phyloP scores from a whole-genome alignment of 2,329 filamentous ascomycete genomes.

The Monilinia fructigena region DNA sequence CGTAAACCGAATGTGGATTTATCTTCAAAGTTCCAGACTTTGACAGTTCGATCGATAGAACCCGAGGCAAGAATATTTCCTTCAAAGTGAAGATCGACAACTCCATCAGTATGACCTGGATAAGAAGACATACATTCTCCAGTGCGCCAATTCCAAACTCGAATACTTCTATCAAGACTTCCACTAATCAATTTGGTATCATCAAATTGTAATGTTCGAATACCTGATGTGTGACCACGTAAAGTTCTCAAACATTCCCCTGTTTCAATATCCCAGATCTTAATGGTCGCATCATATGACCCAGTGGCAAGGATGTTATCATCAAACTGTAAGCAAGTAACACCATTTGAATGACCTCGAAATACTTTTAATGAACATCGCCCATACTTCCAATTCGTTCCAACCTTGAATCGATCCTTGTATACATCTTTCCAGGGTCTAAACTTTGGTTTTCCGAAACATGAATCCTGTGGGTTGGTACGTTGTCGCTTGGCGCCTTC shows the following conservation, averaged over 20 bases:
- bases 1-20: constrained; percentile 76
- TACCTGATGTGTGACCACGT: constrained; percentile 75
- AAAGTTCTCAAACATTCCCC: constrained; percentile 84
- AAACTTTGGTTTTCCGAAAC: constrained; percentile 47
- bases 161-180: constrained; percentile 81
- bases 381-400: constrained; percentile 96
- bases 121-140: constrained; percentile 83
- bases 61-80: constrained; percentile 81
- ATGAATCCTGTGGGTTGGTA: constrained; percentile 30
- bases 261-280: constrained; percentile 92
- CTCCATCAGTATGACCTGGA: constrained; percentile 73
- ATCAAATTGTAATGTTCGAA: constrained; percentile 90
- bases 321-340: constrained; percentile 68
- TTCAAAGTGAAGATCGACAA: constrained; percentile 86
- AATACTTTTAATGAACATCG: constrained; percentile 82
- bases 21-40: constrained; percentile 88
- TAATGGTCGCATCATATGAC: constrained; percentile 92
- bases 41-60: constrained; percentile 84
- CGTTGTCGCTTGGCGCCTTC: constrained; percentile 34
- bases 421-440: constrained; percentile 97
- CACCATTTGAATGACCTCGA: constrained; percentile 82
- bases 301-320: constrained; percentile 90
- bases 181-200: constrained; percentile 88
- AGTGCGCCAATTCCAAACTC: constrained; percentile 95
- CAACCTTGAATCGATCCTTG: constrained; percentile 90